phyloP scores from a whole-genome alignment of 495 filamentous ascomycete species.

The Neurospora sublineolata region DNA sequence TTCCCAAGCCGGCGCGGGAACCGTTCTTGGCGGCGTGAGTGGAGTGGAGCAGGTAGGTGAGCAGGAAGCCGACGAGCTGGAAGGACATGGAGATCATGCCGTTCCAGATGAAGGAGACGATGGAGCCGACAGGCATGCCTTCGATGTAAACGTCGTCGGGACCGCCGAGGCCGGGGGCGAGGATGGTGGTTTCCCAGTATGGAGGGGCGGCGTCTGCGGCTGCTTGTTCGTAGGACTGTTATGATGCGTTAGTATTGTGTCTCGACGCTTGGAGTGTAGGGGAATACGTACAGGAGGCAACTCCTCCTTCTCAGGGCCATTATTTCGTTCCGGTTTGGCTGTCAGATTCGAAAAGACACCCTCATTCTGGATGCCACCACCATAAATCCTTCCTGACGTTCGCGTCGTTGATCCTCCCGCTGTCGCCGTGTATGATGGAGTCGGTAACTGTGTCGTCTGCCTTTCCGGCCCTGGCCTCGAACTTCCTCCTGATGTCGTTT shows the following conservation, averaged over 20 bases:
- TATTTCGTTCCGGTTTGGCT: conserved; percentile 80
- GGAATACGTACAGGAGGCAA: conserved; percentile 69
- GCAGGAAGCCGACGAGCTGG: conserved; percentile 89
- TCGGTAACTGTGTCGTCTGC: conserved; percentile 15
- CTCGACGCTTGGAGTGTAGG: background rate
- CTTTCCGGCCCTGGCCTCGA: conserved; percentile 5
- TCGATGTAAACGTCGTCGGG: conserved; percentile 92
- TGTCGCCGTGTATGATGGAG: conserved; percentile 16
- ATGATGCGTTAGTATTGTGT: conserved; percentile 16
- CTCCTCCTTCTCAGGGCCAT: conserved; percentile 64
- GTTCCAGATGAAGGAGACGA: conserved; percentile 97
- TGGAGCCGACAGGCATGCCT: conserved; percentile 85
- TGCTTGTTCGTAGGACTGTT: conserved; percentile 92
- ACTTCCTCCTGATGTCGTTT: background rate
- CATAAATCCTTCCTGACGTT: conserved; percentile 38
- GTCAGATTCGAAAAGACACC: conserved; percentile 93
- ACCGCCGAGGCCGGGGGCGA: conserved; percentile 73
- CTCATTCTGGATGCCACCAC: conserved; percentile 62
- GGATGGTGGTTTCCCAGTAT: conserved; percentile 97
- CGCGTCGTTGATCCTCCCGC: conserved; percentile 14
- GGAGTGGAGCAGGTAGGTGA: conserved; percentile 95
- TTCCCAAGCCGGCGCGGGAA: conserved; percentile 83
- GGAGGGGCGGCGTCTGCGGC: conserved; percentile 93
- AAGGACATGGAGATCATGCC: conserved; percentile 98
- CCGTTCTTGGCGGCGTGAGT: conserved; percentile 97